A percentile compares a stretch with the other conserved stretches of the same genome.
phyloP scores from a whole-genome alignment of 257 asterid genomes.

The Nyctanthes arbortristis region DNA sequence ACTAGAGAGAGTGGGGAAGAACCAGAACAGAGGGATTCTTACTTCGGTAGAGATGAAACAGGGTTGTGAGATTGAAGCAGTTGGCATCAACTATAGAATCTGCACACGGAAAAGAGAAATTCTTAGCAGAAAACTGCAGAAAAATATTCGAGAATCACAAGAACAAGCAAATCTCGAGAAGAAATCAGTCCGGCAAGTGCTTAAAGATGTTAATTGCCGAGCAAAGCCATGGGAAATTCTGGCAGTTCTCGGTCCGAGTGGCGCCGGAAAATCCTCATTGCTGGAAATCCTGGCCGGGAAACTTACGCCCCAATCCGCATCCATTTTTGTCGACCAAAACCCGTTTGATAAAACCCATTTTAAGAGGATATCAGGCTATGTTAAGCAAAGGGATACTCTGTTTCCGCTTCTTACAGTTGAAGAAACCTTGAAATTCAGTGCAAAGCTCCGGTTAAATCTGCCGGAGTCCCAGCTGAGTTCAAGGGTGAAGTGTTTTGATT shows the following conservation, averaged over 20 bases:
- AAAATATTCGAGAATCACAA: slow-evolving; percentile 14
- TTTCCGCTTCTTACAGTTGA: slow-evolving; percentile 82
- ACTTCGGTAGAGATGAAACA: slow-evolving; percentile 72
- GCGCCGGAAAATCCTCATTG: slow-evolving; percentile 88
- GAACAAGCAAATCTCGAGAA: neutral
- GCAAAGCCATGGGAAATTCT: slow-evolving; percentile 85
- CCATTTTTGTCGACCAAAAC: slow-evolving; percentile 54
- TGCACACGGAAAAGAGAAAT: slow-evolving; percentile 22
- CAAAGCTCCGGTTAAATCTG: slow-evolving; percentile 55
- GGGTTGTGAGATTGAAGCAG: slow-evolving; percentile 87
- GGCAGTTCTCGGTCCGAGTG: slow-evolving; percentile 91
- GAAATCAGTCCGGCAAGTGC: slow-evolving; percentile 30
- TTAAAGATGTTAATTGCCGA: slow-evolving; percentile 54
- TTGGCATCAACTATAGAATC: slow-evolving; percentile 77
- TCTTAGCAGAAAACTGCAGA: slow-evolving; percentile 12
- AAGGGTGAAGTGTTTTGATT: slow-evolving; percentile 51
- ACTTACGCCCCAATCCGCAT: slow-evolving; percentile 50
- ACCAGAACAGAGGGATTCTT: neutral
- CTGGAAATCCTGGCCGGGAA: slow-evolving; percentile 83
- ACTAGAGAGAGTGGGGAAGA: neutral
- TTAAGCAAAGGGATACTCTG: slow-evolving; percentile 71
- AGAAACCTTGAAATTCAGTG: slow-evolving; percentile 69
- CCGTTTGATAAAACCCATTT: slow-evolving; percentile 59
- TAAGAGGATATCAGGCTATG: slow-evolving; percentile 81
- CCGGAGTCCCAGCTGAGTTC: slow-evolving; percentile 42